These are phyloP conservation scores for Quercus mongolica DNA, from an alignment of 306 rosid genomes.

Conservation along the genomic window DNA sequence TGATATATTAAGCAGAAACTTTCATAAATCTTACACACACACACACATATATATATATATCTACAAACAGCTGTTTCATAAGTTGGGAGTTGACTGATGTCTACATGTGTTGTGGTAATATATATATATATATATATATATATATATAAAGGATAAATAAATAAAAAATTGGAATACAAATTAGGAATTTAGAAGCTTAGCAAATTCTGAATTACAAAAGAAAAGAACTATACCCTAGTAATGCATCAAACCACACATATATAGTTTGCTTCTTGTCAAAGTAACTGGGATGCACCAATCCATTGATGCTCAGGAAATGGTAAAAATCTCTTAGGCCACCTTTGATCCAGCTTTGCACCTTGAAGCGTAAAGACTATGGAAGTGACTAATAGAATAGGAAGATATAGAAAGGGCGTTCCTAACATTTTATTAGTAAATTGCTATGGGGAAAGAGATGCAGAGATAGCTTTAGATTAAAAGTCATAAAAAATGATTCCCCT, in stretches of 20 bases:
- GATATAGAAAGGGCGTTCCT: neutral
- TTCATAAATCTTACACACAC: neutral
- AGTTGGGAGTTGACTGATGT: neutral
- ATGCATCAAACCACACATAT: conserved; percentile 81
- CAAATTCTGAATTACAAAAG: neutral
- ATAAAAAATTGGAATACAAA: neutral
- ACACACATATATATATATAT: too few relatives aligned
- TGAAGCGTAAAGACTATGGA: conserved; percentile 21
- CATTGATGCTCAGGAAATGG: conserved; percentile 39
- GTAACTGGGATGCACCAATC: conserved; percentile 98
- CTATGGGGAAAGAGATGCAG: neutral
- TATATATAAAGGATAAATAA: too few relatives aligned
- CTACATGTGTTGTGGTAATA: conserved; percentile 12
- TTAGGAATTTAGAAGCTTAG: conserved; percentile 1
- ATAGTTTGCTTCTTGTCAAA: conserved; percentile 78
- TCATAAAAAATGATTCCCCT: neutral
- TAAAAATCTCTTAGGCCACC: conserved; percentile 69
- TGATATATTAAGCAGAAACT: conserved; percentile 8
- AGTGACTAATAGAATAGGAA: neutral
- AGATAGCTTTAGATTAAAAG: neutral
- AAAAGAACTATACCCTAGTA: too few relatives aligned
- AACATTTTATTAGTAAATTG: neutral
- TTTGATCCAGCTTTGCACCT: conserved; percentile 97
- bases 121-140: too few relatives aligned
- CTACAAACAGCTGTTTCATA: conserved; percentile 11